Evolutionary conservation across 2,329 filamentous ascomycete genomes (phyloP), one percentile per base, ranked within the genome.

Genomic region (Xylariaceae sp.): DNA sequence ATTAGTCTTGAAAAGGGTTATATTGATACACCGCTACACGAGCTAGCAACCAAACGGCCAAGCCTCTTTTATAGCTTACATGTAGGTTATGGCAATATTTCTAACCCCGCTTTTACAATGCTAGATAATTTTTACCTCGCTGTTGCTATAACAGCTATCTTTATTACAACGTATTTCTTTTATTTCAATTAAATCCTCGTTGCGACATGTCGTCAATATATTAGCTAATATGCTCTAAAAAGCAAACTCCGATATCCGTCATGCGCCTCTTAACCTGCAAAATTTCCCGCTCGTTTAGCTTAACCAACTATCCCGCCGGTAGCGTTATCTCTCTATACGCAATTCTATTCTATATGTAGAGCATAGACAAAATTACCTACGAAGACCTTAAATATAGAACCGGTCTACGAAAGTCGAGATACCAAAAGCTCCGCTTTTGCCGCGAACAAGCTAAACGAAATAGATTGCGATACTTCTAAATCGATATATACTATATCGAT

Each of bases 351-450:
- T 32, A 32, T 8, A 32, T 14, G 16, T 32, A 32, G 20, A 16
- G 27, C 8, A 23, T 35, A 8, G 22, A 32, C 10, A 22, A 40
- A 19, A 16, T 40, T 25, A 40, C 38, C 23, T 40, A 23, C 22
- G 10, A 29, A 32, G 22, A 40, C 7, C 16, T 29, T 7, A 10
- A 32, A 19, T 6, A 16, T 16, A 14, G 22, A n/a, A 29, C 21
- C 32, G 14, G 29, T 6, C 6, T 25, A 22, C 12, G 27, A 42
- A 12, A 32, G 12, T 7, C 17, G 8, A 11, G 20, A 29, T 22
- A 41, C n/a, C 14, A 37, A 8, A 47, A 47, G 39, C 42, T 47
- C 22, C 14, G 21, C 25, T 25, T 41, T 34, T 47, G 25, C 23
- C 3, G 22, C 22, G 6, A 23, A 14, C 20, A 22, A 19, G n/a